Percentiles rank a stretch among this genome's conserved stretches.
Conservation (phyloP, 495 filamentous ascomycete species). For the Parmelia sp. region DNA sequence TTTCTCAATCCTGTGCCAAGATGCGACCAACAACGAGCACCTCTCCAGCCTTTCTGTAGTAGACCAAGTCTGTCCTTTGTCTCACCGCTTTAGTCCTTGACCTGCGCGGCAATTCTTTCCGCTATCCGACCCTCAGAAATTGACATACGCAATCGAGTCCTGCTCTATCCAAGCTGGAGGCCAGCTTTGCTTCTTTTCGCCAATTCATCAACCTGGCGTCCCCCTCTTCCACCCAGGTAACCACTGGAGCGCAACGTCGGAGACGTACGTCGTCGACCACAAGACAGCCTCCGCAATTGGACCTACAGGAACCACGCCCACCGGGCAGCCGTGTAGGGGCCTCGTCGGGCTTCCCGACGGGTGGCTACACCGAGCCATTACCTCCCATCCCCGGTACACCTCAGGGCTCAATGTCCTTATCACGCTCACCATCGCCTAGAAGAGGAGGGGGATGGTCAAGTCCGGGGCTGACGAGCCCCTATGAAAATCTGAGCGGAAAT, state of each 20-base stretch:
- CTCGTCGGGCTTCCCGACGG: slow-evolving; percentile 27
- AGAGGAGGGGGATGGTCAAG: slow-evolving; percentile 81
- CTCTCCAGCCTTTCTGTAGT: not conserved
- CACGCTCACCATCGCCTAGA: slow-evolving; percentile 75
- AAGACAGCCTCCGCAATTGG: slow-evolving; percentile 23
- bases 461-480: slow-evolving; percentile 63
- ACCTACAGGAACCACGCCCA: slow-evolving; percentile 21
- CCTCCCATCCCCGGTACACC: slow-evolving; percentile 28
- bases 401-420: slow-evolving; percentile 60
- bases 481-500: slow-evolving; percentile 53
- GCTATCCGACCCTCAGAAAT: not conserved
- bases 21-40: not conserved
- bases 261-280: slow-evolving; percentile 26
- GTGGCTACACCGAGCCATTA: slow-evolving; percentile 27
- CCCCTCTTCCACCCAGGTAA: slow-evolving; percentile 22
- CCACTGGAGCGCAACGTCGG: slow-evolving; percentile 25
- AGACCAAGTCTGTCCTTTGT: not conserved
- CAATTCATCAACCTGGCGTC: slow-evolving; percentile 25
- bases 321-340: slow-evolving; percentile 24
- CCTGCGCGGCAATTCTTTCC: not conserved
- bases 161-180: not conserved
- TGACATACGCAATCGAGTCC: not conserved
- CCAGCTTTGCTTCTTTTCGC: not conserved
- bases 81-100: not conserved
- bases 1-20: not conserved